Evolutionary conservation across 176 grass and related monocot species (phyloP), one percentile per base, ranked within the genome.

Genomic region (Zea luxurians): DNA sequence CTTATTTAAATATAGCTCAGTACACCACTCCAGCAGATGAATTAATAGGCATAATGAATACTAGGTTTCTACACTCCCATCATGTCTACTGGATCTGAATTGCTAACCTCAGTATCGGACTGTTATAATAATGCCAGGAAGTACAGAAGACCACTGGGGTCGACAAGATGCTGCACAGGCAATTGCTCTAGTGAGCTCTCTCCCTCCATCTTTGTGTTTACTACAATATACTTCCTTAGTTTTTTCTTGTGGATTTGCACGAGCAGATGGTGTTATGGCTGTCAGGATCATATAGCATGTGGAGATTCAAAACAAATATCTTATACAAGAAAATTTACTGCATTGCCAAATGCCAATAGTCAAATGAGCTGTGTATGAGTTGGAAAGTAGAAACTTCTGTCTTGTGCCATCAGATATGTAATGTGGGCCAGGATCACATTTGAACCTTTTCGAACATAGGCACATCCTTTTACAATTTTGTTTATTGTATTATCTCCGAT

Each of bases 151-250:
- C 48, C 92, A 94, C 79, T 97, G 95, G 91, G 79, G 85, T 17
- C 78, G 89, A 70, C 91, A 97, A 88, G 95, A 94, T 88, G 95
- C 89, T 88, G 94, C 95, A 11, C 89, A 97, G 80, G 87, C 87
- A 64, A 78, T 97, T 70, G 91, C 91, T 92, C 70, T 92, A 53
- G 91, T 97, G 76, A 83, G 76, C 67, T 4, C 68, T 4, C 73
- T 64, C 53, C 43, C 7, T 54, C 36, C 45, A 4, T 69, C 17
- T 71, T 12, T n/a, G 3, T 64, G 1, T 5, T 64, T 52, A 57
- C 43, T 78, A 40, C 10, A 6, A 63, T 77, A 18, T 49, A 67
- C 0, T 68, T 74, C n/a, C 6, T 68, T 66, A 52, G 7, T 18
- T 58, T 58, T 55, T 58, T 57, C 54, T 20, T 58, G 17, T 65